Evolutionary conservation across 2,329 filamentous ascomycete genomes (phyloP), one percentile per base, ranked within the genome.

Genomic region (Penicillium brevicompactum): DNA sequence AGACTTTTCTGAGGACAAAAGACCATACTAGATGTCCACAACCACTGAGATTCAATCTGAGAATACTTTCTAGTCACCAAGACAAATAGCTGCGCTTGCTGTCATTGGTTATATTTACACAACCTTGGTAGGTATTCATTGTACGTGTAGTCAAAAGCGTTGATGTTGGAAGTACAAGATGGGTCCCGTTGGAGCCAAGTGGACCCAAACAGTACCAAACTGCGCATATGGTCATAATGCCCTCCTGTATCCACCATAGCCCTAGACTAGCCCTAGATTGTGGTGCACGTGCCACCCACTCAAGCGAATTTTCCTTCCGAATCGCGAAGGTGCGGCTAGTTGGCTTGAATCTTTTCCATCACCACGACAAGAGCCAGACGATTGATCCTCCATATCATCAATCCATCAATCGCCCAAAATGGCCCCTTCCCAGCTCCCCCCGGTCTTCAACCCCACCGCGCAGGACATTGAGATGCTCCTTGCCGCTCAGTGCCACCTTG

Each of bases 391-490:
- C 70, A 72, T 64, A 66, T 68, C 66, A 64, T 73, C 59, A 70
- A 70, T 71, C 59, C 41, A 77, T 77, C 77, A 80, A 78, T 80
- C 78, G 78, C 78, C 83, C 87, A 94, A 87, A 78, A 97, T 97
- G 93, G 91, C 92, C 78, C 90, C 93, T 79, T 85, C 87, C 74
- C 96, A 97, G 84, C 89, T 97, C 69, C 94, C 94, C 78, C 84
- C 92, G 69, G 84, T 89, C 76, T 96, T 99, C 89, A 94, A 96
- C 86, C 91, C 94, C 76, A 97, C 94, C 75, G 88, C 88, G 77
- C 88, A 95, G 84, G 94, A 99, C 85, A 95, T 99, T 83, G 94
- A 99, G 90, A 94, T 92, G 90, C 91, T 99, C 77, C 90, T 99
- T 73, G 90, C 92, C 76, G 92, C 95, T 75, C 92, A 97, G 84